Evolutionary conservation across 805 yeast genomes (phyloP).

Genomic region (Yarrowia alimentaria): DNA sequence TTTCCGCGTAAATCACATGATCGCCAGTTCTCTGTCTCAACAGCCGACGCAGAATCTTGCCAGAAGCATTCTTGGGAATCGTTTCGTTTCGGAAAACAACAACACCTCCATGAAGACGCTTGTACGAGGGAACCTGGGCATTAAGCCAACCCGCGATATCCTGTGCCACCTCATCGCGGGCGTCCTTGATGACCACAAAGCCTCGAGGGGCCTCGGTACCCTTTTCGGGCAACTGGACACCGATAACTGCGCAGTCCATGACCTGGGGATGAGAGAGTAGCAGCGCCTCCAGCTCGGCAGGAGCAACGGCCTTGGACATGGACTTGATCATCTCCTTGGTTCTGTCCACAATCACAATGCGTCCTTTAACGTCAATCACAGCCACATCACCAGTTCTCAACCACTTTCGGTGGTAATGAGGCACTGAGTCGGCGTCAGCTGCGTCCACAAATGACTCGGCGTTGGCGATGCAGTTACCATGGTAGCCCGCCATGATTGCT

Average conservation of each 20-base stretch:
- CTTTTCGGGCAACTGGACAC: constrained; percentile 62
- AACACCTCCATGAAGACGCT: constrained; percentile 48
- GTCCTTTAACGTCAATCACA: constrained; percentile 45
- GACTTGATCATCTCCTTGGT: constrained; percentile 43
- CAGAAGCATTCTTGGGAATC: constrained; percentile 92
- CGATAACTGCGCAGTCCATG: constrained; percentile 86
- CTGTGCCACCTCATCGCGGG: constrained; percentile 17
- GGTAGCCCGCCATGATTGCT: constrained; percentile 52
- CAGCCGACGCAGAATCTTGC: constrained; percentile 90
- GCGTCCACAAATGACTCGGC: constrained; percentile 44
- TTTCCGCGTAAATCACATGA: constrained; percentile 29
- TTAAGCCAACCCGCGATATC: constrained; percentile 41
- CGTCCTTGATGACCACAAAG: constrained; percentile 34
- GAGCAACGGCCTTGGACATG: constrained; percentile 75
- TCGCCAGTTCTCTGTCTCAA: constrained; percentile 55
- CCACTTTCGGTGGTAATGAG: constrained; percentile 42
- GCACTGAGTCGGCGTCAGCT: background rate
- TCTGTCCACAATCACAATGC: constrained; percentile 47
- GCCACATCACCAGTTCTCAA: constrained; percentile 62
- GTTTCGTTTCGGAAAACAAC: constrained; percentile 61
- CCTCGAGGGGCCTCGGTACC: constrained; percentile 60
- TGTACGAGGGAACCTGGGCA: constrained; percentile 41
- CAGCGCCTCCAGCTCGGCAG: constrained; percentile 93
- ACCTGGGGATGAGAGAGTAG: constrained; percentile 70
- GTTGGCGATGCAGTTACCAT: constrained; percentile 50